Evolutionary conservation across 2,329 filamentous ascomycete species (phyloP).

Genomic region (Exophiala sideris): DNA sequence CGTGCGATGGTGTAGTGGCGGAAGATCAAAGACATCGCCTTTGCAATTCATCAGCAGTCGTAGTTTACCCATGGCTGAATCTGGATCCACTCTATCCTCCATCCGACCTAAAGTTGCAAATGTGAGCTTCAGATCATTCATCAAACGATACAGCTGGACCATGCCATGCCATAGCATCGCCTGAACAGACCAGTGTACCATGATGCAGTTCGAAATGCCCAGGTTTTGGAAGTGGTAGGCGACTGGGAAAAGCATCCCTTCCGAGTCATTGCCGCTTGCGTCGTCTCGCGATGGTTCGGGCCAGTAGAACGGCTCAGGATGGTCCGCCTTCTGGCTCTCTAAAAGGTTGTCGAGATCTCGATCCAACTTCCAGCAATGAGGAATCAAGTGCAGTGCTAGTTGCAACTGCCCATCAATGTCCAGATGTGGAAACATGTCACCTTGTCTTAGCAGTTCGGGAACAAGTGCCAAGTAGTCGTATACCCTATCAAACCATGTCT

Average conservation of each 20-base stretch:
- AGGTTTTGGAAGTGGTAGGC: slow-evolving; percentile 33
- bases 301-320: slow-evolving; percentile 33
- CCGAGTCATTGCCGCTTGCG: slow-evolving; percentile 7
- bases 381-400: slow-evolving; percentile 23
- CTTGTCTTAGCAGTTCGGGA: slow-evolving; percentile 29
- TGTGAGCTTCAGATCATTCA: slow-evolving; percentile 19
- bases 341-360: slow-evolving; percentile 29
- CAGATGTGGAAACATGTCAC: slow-evolving; percentile 18
- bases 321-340: slow-evolving; percentile 25
- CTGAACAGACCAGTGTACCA: slow-evolving; percentile 35
- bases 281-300: slow-evolving; percentile 24
- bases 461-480: slow-evolving; percentile 33
- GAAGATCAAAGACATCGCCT: slow-evolving; percentile 23
- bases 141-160: slow-evolving; percentile 32
- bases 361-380: slow-evolving; percentile 33
- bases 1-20: slow-evolving; percentile 28
- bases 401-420: slow-evolving; percentile 18
- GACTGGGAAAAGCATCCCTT: slow-evolving; percentile 31
- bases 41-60: slow-evolving; percentile 1
- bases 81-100: not conserved
- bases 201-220: slow-evolving; percentile 30
- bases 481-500: slow-evolving; percentile 30
- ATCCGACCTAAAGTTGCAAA: not conserved
- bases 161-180: slow-evolving; percentile 37
- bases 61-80: slow-evolving; percentile 2